phyloP scores from a whole-genome alignment of 139 green algal genomes.

The Asterochloris erici region DNA sequence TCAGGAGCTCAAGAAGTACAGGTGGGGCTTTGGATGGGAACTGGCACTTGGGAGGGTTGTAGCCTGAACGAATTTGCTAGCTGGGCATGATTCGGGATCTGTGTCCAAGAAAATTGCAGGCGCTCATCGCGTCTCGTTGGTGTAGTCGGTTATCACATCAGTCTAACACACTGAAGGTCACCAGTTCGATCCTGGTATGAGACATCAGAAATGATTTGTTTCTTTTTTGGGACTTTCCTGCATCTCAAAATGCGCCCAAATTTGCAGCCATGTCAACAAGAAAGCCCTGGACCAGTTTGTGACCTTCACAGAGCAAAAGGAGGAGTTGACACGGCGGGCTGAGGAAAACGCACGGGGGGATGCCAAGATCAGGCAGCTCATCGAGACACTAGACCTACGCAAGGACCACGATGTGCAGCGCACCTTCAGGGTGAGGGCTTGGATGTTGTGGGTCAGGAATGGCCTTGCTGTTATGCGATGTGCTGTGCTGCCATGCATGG shows the following conservation, averaged over 20 bases:
- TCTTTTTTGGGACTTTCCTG: too few relatives aligned
- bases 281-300: conserved; percentile 96
- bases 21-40: neutral
- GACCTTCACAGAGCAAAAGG: conserved; percentile 85
- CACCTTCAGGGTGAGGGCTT: conserved; percentile 85
- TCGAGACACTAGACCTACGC: conserved; percentile 84
- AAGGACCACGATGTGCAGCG: conserved; percentile 97
- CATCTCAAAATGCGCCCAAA: too few relatives aligned
- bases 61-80: too few relatives aligned
- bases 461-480: neutral
- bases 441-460: neutral
- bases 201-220: too few relatives aligned
- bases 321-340: conserved; percentile 66
- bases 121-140: too few relatives aligned
- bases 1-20: conserved; percentile 63
- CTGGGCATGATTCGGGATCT: too few relatives aligned
- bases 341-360: conserved; percentile 59
- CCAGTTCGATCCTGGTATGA: too few relatives aligned
- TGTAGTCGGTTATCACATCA: too few relatives aligned
- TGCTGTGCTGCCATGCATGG: neutral
- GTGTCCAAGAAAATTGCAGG: too few relatives aligned
- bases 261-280: conserved; percentile 83
- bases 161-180: too few relatives aligned
- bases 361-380: conserved; percentile 80
- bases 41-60: too few relatives aligned